Conservation (phyloP, 768 basidiomycete species). For the Pleurotus salmoneostramineus region DNA sequence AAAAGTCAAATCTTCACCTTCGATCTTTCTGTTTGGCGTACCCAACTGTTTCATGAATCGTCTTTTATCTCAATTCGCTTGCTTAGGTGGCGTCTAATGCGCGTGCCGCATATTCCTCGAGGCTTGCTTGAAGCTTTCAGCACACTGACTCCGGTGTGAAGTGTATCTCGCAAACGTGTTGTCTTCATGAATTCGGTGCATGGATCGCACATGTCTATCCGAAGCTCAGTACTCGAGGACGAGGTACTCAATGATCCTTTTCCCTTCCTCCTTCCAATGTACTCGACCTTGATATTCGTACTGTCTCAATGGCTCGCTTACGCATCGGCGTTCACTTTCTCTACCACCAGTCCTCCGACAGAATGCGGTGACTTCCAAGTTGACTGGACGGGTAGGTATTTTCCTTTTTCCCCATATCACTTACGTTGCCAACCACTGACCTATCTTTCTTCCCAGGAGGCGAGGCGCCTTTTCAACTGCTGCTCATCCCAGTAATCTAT, state of each 20-base stretch:
- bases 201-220: background rate
- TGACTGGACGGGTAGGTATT: constrained; percentile 54
- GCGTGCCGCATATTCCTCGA: no score
- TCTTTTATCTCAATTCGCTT: no score
- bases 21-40: background rate
- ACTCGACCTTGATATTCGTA: background rate
- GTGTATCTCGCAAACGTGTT: background rate
- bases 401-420: background rate
- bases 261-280: background rate
- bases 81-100: no score
- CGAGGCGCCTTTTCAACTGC: constrained; percentile 45
- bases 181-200: background rate
- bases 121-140: no score
- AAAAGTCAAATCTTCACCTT: background rate
- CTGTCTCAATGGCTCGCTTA: background rate
- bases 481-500: constrained; percentile 47
- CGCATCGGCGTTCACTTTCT: constrained; percentile 43
- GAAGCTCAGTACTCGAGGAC: background rate
- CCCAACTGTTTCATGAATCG: background rate
- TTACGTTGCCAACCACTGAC: constrained; percentile 1
- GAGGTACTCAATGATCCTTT: background rate
- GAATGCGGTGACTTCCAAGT: constrained; percentile 62
- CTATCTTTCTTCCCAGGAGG: constrained; percentile 39
- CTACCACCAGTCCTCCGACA: constrained; percentile 32
- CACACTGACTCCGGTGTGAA: background rate